These are phyloP conservation scores for Penicillium paxilli DNA, from an alignment of 495 filamentous ascomycete species.

Conservation along the genomic window DNA sequence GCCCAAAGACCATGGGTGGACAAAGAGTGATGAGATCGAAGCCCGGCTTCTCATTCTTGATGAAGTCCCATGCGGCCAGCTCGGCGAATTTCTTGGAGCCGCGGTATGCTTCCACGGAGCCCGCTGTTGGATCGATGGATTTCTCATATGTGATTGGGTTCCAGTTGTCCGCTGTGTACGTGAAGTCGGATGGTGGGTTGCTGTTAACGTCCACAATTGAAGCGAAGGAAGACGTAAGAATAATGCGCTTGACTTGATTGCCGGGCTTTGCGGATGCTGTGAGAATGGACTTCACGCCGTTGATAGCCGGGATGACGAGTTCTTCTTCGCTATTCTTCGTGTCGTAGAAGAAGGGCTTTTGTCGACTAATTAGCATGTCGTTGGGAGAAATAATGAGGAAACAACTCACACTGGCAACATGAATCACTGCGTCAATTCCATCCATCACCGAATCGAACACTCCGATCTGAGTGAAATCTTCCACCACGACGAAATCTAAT, in stretches of 20 bases:
- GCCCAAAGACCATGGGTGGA: conserved; percentile 50
- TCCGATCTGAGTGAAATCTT: conserved; percentile 35
- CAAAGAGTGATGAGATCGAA: conserved; percentile 70
- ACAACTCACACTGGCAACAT: conserved; percentile 38
- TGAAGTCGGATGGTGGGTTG: conserved; percentile 41
- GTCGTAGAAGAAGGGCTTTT: conserved; percentile 25
- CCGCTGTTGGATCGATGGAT: conserved; percentile 37
- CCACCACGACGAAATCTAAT: conserved; percentile 37
- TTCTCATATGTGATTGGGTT: conserved; percentile 68
- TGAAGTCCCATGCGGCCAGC: conserved; percentile 52
- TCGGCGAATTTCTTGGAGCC: conserved; percentile 62
- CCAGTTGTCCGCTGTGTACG: conserved; percentile 69
- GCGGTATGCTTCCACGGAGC: conserved; percentile 56
- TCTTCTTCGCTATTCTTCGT: conserved; percentile 63
- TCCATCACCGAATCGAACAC: conserved; percentile 36
- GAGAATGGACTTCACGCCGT: conserved; percentile 30
- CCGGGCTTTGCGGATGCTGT: conserved; percentile 44
- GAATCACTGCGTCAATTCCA: conserved; percentile 38
- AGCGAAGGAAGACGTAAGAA: conserved; percentile 76
- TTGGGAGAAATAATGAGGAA: not conserved
- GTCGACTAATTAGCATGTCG: not conserved
- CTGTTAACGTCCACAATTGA: conserved; percentile 53
- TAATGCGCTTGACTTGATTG: conserved; percentile 65
- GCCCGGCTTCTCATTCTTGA: conserved; percentile 63
- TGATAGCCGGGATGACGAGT: conserved; percentile 71